Evolutionary conservation across 352 stramenopile species (phyloP), one percentile per base, ranked within the genome.

Genomic region (Phytophthora cactorum): DNA sequence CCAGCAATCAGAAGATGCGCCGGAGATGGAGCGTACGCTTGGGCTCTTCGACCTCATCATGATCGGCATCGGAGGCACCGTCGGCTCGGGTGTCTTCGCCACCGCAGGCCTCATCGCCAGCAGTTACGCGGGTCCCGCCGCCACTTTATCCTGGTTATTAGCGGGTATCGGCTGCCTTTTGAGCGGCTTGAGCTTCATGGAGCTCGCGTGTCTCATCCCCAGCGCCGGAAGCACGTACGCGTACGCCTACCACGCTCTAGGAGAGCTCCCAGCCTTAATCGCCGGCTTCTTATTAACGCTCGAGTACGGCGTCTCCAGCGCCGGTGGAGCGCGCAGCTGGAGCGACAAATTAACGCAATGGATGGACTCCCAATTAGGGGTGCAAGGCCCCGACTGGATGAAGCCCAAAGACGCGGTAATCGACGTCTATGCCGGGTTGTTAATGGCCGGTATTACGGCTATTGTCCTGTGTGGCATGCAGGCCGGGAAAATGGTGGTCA

Each of bases 41-140:
- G 79, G 78, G 0, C 81, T 98, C 29, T 96, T 97, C 61, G 96
- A 99, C 75, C 78, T 99, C 5, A 75, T 98, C 12, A 94, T 89
- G 74, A 85, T 99, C 62, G 96, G 96, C 52, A 97, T 99, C 10
- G 95, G 96, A 6, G 95, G 89, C 28, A 99, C 96, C 0, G 88
- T 99, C 8, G 96, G 96, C n/a, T 87, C 78, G 2, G 96, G 96
- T 25, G 88, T 99, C 25, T 99, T 98, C 73, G 93, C 88, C 8
- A 96, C 86, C 0, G 77, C 88, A 0, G 86, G 88, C 0, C 63
- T 91, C 41, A 92, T 95, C 66, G 80, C 80, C n/a, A 78, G 56
- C 52, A 71, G 63, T 5, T 91, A 88, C 62, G 85, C 85, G 0
- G 85, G 95, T 1, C 92, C 95, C 0, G 88, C 82, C 0, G 91